Evolutionary conservation across 2,329 filamentous ascomycete genomes (phyloP).

Genomic region (Cylindrodendrum hubeiense): DNA sequence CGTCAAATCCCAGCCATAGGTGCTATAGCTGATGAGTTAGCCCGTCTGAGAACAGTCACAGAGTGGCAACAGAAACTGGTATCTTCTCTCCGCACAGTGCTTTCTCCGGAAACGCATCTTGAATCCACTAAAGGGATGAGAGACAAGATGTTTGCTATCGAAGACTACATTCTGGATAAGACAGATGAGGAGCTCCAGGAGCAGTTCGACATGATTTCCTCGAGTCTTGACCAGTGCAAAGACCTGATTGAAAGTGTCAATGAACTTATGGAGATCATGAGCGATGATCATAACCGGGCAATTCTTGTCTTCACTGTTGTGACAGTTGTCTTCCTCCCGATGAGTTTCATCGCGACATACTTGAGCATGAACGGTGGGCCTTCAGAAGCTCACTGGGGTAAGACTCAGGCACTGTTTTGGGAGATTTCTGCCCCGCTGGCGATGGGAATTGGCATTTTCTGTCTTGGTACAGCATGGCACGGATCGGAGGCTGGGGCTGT

Average conservation of each 20-base stretch:
- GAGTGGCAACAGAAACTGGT: constrained; percentile 3
- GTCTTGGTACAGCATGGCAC: not conserved
- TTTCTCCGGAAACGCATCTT: not conserved
- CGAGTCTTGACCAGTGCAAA: not conserved
- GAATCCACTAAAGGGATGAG: not conserved
- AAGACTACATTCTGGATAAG: not conserved
- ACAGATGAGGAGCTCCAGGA: not conserved
- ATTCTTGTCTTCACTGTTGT: constrained; percentile 5
- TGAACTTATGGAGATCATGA: not conserved
- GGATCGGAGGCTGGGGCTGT: not conserved
- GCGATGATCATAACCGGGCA: not conserved
- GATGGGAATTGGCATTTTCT: constrained; percentile 4
- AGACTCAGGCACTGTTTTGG: constrained; percentile 4
- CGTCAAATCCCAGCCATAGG: constrained; percentile 5
- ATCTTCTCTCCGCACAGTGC: not conserved
- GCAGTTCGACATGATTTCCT: constrained; percentile 3
- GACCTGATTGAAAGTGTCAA: not conserved
- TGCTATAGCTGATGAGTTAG: constrained; percentile 2
- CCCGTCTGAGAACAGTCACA: not conserved
- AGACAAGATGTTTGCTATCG: not conserved
- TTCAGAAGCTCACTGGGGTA: not conserved
- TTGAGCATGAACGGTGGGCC: constrained; percentile 7
- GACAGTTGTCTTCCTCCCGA: not conserved
- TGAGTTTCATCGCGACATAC: constrained; percentile 5
- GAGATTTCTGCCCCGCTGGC: constrained; percentile 1